Evolutionary conservation across 1,284 basidiomycete genomes (phyloP), one percentile per base, ranked within the genome.

Genomic region (Cutaneotrichosporon sp.): DNA sequence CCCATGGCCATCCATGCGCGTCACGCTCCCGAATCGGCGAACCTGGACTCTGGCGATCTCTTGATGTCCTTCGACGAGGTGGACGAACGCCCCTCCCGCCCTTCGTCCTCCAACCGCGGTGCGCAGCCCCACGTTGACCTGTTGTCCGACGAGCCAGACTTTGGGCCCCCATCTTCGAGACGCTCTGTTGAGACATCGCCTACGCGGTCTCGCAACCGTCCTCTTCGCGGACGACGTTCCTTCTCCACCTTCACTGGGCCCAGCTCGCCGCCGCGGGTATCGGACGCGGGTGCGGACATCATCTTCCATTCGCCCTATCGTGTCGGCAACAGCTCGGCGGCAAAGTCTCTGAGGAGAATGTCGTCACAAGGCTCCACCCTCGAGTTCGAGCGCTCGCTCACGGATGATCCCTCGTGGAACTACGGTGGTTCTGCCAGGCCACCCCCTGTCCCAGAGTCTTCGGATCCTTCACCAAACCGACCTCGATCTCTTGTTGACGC

Each of bases 1-100:
- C 16, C 38, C 3, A n/a, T 50, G 27, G 25, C 14, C 5, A 20
- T 27, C 38, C 31, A 50, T 16, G 27, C 47, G 3, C 31, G 16
- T n/a, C 42, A 49, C 20, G 22, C 33, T 36, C 29, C 18, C 9
- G 25, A 7, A 20, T n/a, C 8, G 24, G 25, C 53, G 24, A 38
- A 47, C 3, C 59, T 70, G 11, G 63, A 67, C 7, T 66, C 66
- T 7, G 42, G 46, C 31, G 75, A 76, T 54, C 67, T 76, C 0
- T 60, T 78, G 6, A 70, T 70, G 13, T 74, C 72, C 0, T 76
- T 73, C 57, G 71, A 75, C 16, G 73, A 75, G n/a, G 22, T 66
- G 4, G 51, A 57, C 5, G 53, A 14, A 33, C 11, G 16, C 42
- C 13, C n/a, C 45, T 1, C 27, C 10, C 33, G 27, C 13, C 46